Evolutionary conservation across 371 early-diverging fungal genomes (phyloP).

Genomic region (Funneliformis caledonium): DNA sequence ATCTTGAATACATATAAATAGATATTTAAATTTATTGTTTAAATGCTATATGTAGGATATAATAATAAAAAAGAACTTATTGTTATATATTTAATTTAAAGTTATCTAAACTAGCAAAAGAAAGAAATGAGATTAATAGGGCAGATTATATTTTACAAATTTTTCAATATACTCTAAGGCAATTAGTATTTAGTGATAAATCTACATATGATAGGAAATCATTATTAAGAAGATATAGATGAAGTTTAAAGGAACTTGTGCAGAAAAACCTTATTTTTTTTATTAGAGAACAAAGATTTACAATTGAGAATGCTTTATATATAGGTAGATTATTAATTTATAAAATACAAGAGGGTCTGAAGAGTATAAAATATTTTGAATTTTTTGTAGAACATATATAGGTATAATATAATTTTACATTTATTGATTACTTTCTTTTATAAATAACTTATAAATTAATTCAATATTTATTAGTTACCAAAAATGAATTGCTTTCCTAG

Average conservation of each 20-base stretch:
- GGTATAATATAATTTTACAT: no score
- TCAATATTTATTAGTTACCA: slow-evolving; percentile 38
- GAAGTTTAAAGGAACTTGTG: not conserved
- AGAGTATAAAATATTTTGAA: no score
- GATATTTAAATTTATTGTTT: not conserved
- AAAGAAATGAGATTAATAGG: not conserved
- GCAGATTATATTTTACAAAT: not conserved
- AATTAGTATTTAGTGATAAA: not conserved
- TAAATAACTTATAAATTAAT: no score
- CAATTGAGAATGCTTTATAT: slow-evolving; percentile 3
- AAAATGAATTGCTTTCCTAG: not conserved
- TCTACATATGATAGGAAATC: not conserved
- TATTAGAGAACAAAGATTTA: slow-evolving; percentile 8
- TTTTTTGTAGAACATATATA: no score
- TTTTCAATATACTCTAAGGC: not conserved
- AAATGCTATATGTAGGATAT: not conserved
- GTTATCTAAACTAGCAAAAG: not conserved
- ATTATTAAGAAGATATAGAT: not conserved
- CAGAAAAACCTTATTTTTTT: not conserved
- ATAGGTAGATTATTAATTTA: no score
- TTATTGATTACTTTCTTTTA: no score
- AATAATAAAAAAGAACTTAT: no score
- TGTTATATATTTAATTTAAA: not conserved
- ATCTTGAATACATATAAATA: not conserved
- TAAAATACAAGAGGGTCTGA: no score